Evolutionary conservation across 768 basidiomycete genomes (phyloP).

Genomic region (Pleurotus tuoliensis): DNA sequence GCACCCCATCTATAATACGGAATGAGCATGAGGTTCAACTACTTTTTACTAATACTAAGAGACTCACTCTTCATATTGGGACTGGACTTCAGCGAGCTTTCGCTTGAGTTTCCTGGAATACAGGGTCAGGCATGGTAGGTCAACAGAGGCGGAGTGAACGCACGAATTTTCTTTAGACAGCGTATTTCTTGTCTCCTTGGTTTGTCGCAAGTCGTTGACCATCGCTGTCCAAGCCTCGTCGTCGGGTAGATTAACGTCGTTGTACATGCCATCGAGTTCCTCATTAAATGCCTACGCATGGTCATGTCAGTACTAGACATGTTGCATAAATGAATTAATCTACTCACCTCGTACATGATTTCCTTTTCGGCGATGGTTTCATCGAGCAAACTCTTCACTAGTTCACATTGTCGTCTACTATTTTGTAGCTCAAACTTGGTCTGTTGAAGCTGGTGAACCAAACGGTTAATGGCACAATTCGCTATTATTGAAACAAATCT

Average conservation of each 20-base stretch:
- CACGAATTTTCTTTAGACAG: constrained; percentile 78
- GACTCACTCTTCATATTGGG: constrained; percentile 78
- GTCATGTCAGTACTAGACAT: constrained; percentile 1
- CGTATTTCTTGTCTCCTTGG: constrained; percentile 76
- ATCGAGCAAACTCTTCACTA: constrained; percentile 71
- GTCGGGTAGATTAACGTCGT: constrained; percentile 76
- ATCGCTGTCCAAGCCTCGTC: constrained; percentile 83
- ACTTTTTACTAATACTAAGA: background rate
- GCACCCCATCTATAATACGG: constrained; percentile 54
- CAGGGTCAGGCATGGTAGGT: constrained; percentile 6
- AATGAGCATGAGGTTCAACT: background rate
- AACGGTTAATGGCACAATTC: background rate
- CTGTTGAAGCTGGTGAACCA: constrained; percentile 50
- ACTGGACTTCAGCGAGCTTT: constrained; percentile 63
- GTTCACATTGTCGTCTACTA: constrained; percentile 68
- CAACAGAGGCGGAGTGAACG: constrained; percentile 23
- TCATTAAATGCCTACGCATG: constrained; percentile 83
- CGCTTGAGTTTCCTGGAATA: constrained; percentile 60
- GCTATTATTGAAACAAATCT: background rate
- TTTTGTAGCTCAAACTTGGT: constrained; percentile 63
- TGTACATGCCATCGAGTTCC: constrained; percentile 88
- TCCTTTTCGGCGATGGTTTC: constrained; percentile 86
- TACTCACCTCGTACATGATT: constrained; percentile 83
- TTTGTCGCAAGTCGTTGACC: constrained; percentile 63
- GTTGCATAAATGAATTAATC: background rate